Evolutionary conservation across 192 early-diverging fungal genomes (phyloP).

Genomic region (Entomortierella chlamydospora): DNA sequence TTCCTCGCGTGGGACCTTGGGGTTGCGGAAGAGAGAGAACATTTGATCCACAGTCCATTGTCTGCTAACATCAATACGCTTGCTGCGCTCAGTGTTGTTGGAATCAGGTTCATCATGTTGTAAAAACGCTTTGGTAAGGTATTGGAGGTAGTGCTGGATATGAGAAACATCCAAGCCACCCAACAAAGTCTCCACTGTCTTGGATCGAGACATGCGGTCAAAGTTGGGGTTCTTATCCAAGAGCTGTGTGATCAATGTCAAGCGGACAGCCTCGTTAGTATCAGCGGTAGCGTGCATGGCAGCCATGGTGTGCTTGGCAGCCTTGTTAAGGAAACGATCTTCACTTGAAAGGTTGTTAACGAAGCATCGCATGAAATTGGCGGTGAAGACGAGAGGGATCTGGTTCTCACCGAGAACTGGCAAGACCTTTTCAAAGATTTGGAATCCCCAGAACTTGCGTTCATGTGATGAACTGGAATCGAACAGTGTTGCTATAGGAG

Average conservation of each 20-base stretch:
- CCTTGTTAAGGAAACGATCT: slow-evolving; percentile 83
- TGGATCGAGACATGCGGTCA: slow-evolving; percentile 75
- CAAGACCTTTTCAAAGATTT: slow-evolving; percentile 80
- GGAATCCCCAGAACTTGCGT: slow-evolving; percentile 91
- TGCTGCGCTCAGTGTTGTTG: slow-evolving; percentile 42
- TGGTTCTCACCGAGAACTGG: slow-evolving; percentile 64
- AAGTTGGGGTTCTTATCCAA: slow-evolving; percentile 80
- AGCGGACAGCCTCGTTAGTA: slow-evolving; percentile 74
- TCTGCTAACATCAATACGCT: slow-evolving; percentile 67
- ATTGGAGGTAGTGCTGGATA: slow-evolving; percentile 76
- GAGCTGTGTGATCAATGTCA: slow-evolving; percentile 85
- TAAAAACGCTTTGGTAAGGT: slow-evolving; percentile 78
- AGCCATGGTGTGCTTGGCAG: slow-evolving; percentile 75
- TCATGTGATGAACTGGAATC: slow-evolving; percentile 78
- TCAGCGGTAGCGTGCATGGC: slow-evolving; percentile 69
- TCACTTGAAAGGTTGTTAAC: slow-evolving; percentile 87
- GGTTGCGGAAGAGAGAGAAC: slow-evolving; percentile 75
- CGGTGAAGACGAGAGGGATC: slow-evolving; percentile 80
- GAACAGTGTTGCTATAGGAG: slow-evolving; percentile 74
- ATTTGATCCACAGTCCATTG: slow-evolving; percentile 89
- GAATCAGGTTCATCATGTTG: slow-evolving; percentile 57
- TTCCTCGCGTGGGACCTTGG: slow-evolving; percentile 81
- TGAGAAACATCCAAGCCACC: slow-evolving; percentile 74
- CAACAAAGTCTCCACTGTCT: slow-evolving; percentile 84
- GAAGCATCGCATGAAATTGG: slow-evolving; percentile 86